Conservation (phyloP, 352 stramenopile genomes). For the Pythium vanterpoolii region DNA sequence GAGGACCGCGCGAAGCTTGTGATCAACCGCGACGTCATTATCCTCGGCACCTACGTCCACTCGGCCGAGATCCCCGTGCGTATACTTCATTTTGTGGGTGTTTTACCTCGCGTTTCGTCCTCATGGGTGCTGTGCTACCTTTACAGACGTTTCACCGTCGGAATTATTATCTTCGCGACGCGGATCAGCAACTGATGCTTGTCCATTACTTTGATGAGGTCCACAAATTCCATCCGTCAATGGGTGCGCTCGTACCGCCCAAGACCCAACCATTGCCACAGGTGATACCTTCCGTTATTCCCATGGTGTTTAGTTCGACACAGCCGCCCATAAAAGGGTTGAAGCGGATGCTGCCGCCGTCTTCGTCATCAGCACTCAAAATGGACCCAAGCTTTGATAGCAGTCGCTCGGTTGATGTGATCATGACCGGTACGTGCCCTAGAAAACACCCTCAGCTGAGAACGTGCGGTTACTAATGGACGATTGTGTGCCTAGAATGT, state of each 20-base stretch:
- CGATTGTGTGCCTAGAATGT: slow-evolving; percentile 35
- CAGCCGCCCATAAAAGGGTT: slow-evolving; percentile 26
- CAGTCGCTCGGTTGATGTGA: slow-evolving; percentile 35
- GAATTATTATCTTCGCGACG: slow-evolving; percentile 77
- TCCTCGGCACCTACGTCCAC: slow-evolving; percentile 82
- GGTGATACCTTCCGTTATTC: not conserved
- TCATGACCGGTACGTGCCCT: slow-evolving; percentile 45
- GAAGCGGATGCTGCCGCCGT: slow-evolving; percentile 31
- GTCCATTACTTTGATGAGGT: slow-evolving; percentile 86
- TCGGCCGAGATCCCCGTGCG: slow-evolving; percentile 64
- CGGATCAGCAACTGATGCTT: slow-evolving; percentile 65
- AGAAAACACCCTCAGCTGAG: not conserved
- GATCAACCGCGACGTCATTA: slow-evolving; percentile 78
- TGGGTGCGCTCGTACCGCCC: slow-evolving; percentile 21
- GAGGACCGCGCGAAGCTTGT: slow-evolving; percentile 85
- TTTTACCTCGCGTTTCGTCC: not conserved
- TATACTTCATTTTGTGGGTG: too few relatives aligned
- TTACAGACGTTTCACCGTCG: slow-evolving; percentile 76
- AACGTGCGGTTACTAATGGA: slow-evolving; percentile 2
- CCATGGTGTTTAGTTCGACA: not conserved
- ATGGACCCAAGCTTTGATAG: slow-evolving; percentile 13
- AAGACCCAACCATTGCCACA: slow-evolving; percentile 5
- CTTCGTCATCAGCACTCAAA: slow-evolving; percentile 4
- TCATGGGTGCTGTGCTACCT: not conserved
- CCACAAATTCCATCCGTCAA: slow-evolving; percentile 38